A percentile compares a stretch with the other conserved stretches of the same genome.
Evolutionary conservation across 805 yeast species (phyloP).

Genomic region (Wickerhamomyces xylosicus): DNA sequence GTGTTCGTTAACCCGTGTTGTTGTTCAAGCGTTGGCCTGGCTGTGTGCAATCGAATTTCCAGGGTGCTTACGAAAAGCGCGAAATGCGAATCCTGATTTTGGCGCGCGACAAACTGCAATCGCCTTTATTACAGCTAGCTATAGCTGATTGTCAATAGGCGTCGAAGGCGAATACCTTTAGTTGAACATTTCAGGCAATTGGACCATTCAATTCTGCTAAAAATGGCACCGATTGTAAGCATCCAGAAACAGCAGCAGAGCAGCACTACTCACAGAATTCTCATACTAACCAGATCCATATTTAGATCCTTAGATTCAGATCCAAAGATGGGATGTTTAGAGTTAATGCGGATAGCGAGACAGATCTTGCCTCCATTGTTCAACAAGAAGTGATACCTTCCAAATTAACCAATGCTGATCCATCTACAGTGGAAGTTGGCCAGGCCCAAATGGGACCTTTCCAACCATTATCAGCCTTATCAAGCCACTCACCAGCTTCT

Average conservation of each 20-base stretch:
- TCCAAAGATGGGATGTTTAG: slow-evolving; percentile 79
- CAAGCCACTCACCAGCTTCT: slow-evolving; percentile 23
- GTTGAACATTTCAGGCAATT: slow-evolving; percentile 1
- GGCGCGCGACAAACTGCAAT: too few species aligned
- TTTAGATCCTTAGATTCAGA: slow-evolving; percentile 65
- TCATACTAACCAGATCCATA: not conserved
- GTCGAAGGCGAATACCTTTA: not conserved
- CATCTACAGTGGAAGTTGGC: slow-evolving; percentile 18
- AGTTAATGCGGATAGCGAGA: slow-evolving; percentile 36
- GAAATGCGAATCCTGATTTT: too few species aligned
- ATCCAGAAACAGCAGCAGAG: too few species aligned
- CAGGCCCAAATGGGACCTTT: slow-evolving; percentile 15
- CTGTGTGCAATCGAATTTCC: too few species aligned
- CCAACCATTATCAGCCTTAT: slow-evolving; percentile 14
- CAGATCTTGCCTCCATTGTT: slow-evolving; percentile 34
- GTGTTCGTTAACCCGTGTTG: too few species aligned
- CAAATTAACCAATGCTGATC: slow-evolving; percentile 17
- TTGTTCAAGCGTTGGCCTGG: too few species aligned
- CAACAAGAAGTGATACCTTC: slow-evolving; percentile 23
- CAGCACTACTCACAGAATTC: too few species aligned
- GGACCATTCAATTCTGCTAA: not conserved
- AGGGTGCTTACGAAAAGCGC: too few species aligned
- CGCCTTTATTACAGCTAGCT: too few species aligned
- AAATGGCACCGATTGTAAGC: not conserved
- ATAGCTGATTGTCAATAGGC: too few species aligned